Conservation (phyloP, 2,329 filamentous ascomycete species). For the Curvularia sp. region DNA sequence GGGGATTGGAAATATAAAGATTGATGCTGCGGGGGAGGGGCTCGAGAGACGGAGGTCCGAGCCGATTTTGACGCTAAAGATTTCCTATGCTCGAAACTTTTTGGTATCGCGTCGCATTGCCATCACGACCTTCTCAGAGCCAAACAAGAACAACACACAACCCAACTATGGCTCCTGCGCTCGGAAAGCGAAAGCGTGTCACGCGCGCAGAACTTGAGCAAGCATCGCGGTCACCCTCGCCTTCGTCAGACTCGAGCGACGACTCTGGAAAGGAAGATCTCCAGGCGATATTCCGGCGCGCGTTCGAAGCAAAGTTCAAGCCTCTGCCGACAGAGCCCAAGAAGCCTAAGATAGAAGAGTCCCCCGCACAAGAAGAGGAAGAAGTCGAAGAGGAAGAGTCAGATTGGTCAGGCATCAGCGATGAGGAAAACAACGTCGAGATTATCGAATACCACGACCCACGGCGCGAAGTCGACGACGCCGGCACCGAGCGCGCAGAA, state of each 20-base stretch:
- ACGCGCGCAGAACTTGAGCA: conserved; percentile 42
- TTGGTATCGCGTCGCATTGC: conserved; percentile 6
- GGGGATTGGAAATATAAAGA: not conserved
- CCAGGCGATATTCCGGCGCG: conserved; percentile 77
- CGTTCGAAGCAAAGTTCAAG: conserved; percentile 89
- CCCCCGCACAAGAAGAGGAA: conserved; percentile 40
- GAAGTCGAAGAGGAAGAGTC: conserved; percentile 50
- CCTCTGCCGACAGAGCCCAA: conserved; percentile 64
- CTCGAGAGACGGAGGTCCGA: conserved; percentile 31
- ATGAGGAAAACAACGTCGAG: conserved; percentile 53
- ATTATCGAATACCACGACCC: conserved; percentile 54
- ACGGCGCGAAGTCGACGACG: conserved; percentile 22
- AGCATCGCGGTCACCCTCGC: conserved; percentile 39
- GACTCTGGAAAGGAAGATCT: conserved; percentile 59
- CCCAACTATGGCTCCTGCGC: conserved; percentile 47
- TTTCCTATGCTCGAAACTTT: conserved; percentile 17
- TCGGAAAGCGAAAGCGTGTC: conserved; percentile 57
- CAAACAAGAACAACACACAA: not conserved
- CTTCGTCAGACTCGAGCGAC: conserved; percentile 34
- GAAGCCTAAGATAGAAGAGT: conserved; percentile 34
- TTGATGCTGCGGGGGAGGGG: conserved; percentile 28
- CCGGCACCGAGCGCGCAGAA: conserved; percentile 62
- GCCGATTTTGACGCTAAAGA: conserved; percentile 27
- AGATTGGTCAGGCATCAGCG: conserved; percentile 68
- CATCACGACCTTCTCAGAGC: not conserved